Evolutionary conservation across 129 eudicot genomes (phyloP).

Genomic region (Logfia minima): DNA sequence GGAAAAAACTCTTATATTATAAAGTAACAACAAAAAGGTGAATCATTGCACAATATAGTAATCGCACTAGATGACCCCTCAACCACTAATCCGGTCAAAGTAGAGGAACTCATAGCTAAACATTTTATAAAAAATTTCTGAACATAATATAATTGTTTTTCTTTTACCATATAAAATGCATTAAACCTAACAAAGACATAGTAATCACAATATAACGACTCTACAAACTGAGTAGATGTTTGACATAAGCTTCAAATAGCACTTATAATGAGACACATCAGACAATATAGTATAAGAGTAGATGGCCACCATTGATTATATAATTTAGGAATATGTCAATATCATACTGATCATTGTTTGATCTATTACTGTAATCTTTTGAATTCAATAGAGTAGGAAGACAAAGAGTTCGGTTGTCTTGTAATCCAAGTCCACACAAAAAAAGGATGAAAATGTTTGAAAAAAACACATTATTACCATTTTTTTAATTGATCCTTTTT

Average conservation of each 20-base stretch:
- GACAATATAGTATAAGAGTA: background rate
- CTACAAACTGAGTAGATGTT: too few relatives aligned
- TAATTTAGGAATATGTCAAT: background rate
- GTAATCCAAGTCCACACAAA: background rate
- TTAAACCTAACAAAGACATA: too few relatives aligned
- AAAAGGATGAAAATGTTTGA: background rate
- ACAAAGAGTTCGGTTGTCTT: background rate
- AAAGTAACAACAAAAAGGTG: background rate
- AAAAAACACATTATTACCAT: background rate
- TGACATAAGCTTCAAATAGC: background rate
- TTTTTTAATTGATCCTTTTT: background rate
- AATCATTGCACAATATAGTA: background rate
- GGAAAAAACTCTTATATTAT: background rate
- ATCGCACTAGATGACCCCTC: background rate
- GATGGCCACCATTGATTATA: background rate
- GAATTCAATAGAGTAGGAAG: background rate
- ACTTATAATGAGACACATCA: background rate
- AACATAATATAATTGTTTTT: background rate
- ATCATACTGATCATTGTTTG: background rate
- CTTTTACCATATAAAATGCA: background rate
- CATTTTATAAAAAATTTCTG: background rate
- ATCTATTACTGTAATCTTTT: background rate
- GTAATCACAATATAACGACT: too few relatives aligned
- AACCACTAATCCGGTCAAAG: constrained; percentile 10
- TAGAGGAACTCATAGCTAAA: background rate